These are phyloP conservation scores for Triglochin maritima DNA, from an alignment of 106 monocot genomes.

Conservation along the genomic window DNA sequence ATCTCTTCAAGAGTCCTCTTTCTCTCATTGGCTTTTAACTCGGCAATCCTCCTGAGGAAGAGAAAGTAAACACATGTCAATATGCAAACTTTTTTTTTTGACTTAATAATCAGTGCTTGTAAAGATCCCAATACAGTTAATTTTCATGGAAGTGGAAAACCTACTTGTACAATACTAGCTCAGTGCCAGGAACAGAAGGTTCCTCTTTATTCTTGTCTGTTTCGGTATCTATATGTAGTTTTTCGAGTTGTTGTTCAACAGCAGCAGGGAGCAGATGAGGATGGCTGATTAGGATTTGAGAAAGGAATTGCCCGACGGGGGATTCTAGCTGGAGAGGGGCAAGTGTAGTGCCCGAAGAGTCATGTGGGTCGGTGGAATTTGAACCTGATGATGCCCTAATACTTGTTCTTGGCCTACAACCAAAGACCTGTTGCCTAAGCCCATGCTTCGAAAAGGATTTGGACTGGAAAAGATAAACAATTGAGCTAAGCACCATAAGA, in stretches of 20 bases:
- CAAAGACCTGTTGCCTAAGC: background rate
- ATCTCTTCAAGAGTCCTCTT: slow-evolving; percentile 76
- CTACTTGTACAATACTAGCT: slow-evolving; percentile 60
- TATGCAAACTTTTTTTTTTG: background rate
- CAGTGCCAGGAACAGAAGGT: slow-evolving; percentile 9
- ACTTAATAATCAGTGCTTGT: background rate
- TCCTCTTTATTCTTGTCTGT: slow-evolving; percentile 44
- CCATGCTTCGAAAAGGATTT: background rate
- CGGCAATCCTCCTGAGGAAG: slow-evolving; percentile 66
- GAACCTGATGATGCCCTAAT: slow-evolving; percentile 1
- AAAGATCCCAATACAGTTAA: background rate
- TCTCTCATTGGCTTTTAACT: slow-evolving; percentile 85
- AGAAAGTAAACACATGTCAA: background rate
- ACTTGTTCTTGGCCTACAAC: background rate
- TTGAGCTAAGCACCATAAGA: no score
- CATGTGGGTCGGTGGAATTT: background rate
- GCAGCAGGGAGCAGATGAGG: slow-evolving; percentile 88
- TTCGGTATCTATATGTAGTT: slow-evolving; percentile 65
- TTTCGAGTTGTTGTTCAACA: slow-evolving; percentile 84
- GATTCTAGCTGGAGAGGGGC: slow-evolving; percentile 86
- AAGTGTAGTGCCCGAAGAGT: slow-evolving; percentile 10
- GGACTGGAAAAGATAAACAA: background rate
- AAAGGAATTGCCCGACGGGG: slow-evolving; percentile 77
- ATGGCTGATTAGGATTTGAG: slow-evolving; percentile 64
- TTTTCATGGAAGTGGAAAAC: slow-evolving; percentile 32